phyloP scores from a whole-genome alignment of 2,329 filamentous ascomycete genomes.

The Aspergillus cejpii region DNA sequence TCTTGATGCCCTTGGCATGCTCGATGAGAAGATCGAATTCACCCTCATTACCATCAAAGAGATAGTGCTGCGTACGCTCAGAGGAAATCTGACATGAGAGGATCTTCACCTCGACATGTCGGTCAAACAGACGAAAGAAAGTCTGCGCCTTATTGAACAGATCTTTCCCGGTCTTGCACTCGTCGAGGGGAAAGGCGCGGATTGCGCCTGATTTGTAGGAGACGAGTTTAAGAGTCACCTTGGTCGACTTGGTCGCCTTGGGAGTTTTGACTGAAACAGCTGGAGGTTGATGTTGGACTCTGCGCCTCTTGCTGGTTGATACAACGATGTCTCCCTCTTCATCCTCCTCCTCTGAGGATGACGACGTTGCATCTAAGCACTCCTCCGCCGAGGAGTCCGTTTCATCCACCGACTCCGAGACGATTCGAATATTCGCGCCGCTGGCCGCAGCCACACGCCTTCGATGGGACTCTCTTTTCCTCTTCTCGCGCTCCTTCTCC shows the following conservation, averaged over 20 bases:
- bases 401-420: not conserved
- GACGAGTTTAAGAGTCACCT: slow-evolving; percentile 16
- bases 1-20: slow-evolving; percentile 6
- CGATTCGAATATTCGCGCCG: not conserved
- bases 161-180: slow-evolving; percentile 10
- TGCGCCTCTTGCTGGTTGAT: not conserved
- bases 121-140: slow-evolving; percentile 15
- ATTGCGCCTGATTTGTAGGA: slow-evolving; percentile 8
- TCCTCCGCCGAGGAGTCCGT: slow-evolving; percentile 4
- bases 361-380: not conserved
- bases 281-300: not conserved
- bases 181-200: slow-evolving; percentile 15
- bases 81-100: slow-evolving; percentile 13
- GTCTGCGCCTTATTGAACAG: slow-evolving; percentile 18
- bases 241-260: not conserved
- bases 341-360: slow-evolving; percentile 1
- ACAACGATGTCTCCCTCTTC: not conserved
- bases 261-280: not conserved
- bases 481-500: not conserved
- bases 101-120: slow-evolving; percentile 9
- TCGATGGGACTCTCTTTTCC: not conserved
- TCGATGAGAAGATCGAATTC: slow-evolving; percentile 20
- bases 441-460: not conserved
- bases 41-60: slow-evolving; percentile 17
- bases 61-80: slow-evolving; percentile 11